Conservation (phyloP, 2,329 filamentous ascomycete genomes). For the Aspergillus ochraceus region DNA sequence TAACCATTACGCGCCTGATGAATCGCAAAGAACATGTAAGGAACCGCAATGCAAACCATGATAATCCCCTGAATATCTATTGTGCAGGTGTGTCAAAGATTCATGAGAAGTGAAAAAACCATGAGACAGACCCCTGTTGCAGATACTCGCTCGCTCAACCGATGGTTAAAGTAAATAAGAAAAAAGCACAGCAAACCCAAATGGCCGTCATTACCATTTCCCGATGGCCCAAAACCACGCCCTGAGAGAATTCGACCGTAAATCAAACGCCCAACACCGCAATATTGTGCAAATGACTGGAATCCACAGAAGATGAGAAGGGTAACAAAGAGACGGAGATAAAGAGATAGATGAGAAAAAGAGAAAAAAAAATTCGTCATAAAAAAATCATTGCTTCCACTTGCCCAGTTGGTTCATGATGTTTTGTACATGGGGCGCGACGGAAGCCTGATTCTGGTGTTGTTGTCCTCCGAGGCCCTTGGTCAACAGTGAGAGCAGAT, state of each 20-base stretch:
- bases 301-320: constrained; percentile 7
- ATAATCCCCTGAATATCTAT: constrained; percentile 8
- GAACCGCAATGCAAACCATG: constrained; percentile 1
- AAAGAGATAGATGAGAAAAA: constrained; percentile 20
- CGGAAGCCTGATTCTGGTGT: constrained; percentile 34
- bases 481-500: constrained; percentile 38
- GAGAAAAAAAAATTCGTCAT: constrained; percentile 19
- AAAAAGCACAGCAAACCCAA: constrained; percentile 9
- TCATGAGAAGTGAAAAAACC: constrained; percentile 4
- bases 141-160: constrained; percentile 6
- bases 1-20: constrained; percentile 7
- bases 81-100: constrained; percentile 3
- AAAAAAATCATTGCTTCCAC: constrained; percentile 45
- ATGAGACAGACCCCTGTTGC: constrained; percentile 13
- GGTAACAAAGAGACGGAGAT: constrained; percentile 9
- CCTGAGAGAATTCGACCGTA: constrained; percentile 12
- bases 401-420: constrained; percentile 50
- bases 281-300: constrained; percentile 9
- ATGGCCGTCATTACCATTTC: constrained; percentile 9
- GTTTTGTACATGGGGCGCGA: constrained; percentile 46
- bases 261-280: constrained; percentile 20
- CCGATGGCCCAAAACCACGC: constrained; percentile 6
- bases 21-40: constrained; percentile 2
- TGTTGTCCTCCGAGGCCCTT: constrained; percentile 39
- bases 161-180: constrained; percentile 5